Evolutionary conservation across 495 filamentous ascomycete species (phyloP).

Genomic region (Tuber melanosporum): DNA sequence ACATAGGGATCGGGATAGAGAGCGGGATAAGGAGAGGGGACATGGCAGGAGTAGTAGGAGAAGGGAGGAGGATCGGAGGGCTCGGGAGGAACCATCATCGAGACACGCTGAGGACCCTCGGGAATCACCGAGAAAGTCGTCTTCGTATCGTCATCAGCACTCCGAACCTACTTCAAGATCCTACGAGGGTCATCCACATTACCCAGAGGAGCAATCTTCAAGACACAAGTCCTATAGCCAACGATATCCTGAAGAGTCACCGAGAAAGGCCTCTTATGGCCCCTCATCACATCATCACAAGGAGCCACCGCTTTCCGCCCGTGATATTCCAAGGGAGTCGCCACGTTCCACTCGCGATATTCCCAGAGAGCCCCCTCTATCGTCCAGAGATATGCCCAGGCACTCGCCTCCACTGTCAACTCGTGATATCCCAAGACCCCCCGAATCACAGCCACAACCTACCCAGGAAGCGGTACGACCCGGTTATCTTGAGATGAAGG

Average conservation of each 20-base stretch:
- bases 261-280: constrained; percentile 29
- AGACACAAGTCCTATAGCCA: constrained; percentile 27
- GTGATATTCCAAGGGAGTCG: neutral
- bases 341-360: neutral
- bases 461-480: constrained; percentile 24
- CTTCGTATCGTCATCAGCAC: neutral
- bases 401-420: constrained; percentile 11
- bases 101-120: constrained; percentile 25
- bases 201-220: constrained; percentile 25
- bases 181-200: constrained; percentile 16
- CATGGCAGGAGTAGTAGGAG: constrained; percentile 35
- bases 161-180: constrained; percentile 2
- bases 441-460: constrained; percentile 10
- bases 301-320: neutral
- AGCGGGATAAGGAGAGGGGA: constrained; percentile 35
- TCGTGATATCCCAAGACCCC: constrained; percentile 24
- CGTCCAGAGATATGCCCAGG: constrained; percentile 1
- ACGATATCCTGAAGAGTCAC: constrained; percentile 26
- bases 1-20: constrained; percentile 40
- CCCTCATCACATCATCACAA: neutral
- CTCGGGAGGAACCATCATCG: constrained; percentile 38
- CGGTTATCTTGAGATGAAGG: constrained; percentile 31
- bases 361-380: neutral
- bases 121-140: constrained; percentile 4
- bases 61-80: constrained; percentile 42